Percentiles rank a stretch among this genome's conserved stretches.
Evolutionary conservation across 2,329 filamentous ascomycete species (phyloP).

Genomic region (Talaromyces amestolkiae): DNA sequence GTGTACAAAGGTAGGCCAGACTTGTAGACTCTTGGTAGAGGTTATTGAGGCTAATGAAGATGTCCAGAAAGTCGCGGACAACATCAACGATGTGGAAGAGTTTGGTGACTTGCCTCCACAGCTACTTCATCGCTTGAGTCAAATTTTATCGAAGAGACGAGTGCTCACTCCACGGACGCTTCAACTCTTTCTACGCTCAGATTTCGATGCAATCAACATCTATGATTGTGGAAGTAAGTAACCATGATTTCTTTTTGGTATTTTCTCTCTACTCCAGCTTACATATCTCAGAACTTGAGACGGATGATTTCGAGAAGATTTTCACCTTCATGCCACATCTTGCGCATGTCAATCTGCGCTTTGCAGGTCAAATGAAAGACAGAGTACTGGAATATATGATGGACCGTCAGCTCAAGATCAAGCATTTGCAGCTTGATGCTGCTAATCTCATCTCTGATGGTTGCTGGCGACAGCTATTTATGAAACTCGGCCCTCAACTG

Average conservation of each 20-base stretch:
- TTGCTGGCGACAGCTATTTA: constrained; percentile 71
- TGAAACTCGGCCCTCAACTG: constrained; percentile 62
- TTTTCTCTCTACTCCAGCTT: neutral
- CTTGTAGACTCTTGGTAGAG: neutral
- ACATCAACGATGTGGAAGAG: constrained; percentile 63
- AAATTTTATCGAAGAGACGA: constrained; percentile 63
- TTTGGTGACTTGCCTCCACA: constrained; percentile 61
- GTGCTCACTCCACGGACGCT: constrained; percentile 52
- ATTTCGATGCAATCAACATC: constrained; percentile 56
- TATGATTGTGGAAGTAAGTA: constrained; percentile 59
- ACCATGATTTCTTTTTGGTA: neutral
- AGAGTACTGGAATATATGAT: constrained; percentile 76
- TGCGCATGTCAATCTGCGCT: constrained; percentile 70
- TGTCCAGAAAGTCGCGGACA: constrained; percentile 56
- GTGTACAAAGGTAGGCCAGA: constrained; percentile 53
- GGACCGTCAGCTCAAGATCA: constrained; percentile 66
- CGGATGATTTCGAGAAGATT: constrained; percentile 75
- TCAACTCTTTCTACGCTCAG: constrained; percentile 50
- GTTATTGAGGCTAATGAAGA: constrained; percentile 22
- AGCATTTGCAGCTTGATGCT: constrained; percentile 74
- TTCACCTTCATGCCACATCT: constrained; percentile 72
- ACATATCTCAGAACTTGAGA: constrained; percentile 58
- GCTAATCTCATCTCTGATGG: constrained; percentile 77
- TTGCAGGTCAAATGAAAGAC: constrained; percentile 91
- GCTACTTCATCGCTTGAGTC: constrained; percentile 58